Evolutionary conservation across 1,284 basidiomycete species (phyloP).

Genomic region (Fereydounia khargensis): DNA sequence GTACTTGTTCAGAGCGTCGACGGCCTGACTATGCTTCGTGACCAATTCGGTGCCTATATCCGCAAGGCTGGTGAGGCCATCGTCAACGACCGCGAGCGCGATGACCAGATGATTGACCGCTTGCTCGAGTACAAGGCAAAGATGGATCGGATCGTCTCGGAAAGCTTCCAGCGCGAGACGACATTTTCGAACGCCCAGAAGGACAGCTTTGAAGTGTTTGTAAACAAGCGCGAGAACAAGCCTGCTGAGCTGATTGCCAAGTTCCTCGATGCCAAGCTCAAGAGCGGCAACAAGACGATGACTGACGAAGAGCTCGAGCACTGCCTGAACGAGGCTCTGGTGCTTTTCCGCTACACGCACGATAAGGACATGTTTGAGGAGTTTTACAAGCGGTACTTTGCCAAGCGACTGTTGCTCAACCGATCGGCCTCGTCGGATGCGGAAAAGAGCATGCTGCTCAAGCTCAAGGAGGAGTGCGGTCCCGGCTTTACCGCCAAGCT

Average conservation of each 20-base stretch:
- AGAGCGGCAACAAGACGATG: conserved; percentile 74
- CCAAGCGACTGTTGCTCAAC: conserved; percentile 81
- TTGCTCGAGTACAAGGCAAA: conserved; percentile 38
- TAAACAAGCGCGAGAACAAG: conserved; percentile 77
- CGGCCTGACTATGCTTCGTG: conserved; percentile 24
- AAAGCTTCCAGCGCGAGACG: conserved; percentile 33
- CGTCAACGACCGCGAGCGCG: conserved; percentile 38
- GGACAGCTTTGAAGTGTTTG: conserved; percentile 76
- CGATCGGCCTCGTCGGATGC: conserved; percentile 87
- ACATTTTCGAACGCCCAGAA: conserved; percentile 59
- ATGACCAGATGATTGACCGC: conserved; percentile 49
- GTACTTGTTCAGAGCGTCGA: conserved; percentile 24
- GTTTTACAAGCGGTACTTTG: conserved; percentile 86
- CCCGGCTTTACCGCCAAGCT: conserved; percentile 78
- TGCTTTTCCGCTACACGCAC: conserved; percentile 76
- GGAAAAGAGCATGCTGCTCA: conserved; percentile 82
- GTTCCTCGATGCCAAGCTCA: conserved; percentile 79
- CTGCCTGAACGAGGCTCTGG: conserved; percentile 73
- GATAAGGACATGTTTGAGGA: conserved; percentile 65
- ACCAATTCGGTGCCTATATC: conserved; percentile 35
- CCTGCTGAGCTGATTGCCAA: conserved; percentile 95
- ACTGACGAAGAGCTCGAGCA: conserved; percentile 71
- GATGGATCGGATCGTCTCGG: conserved; percentile 32
- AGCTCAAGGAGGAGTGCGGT: conserved; percentile 87
- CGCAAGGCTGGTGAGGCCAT: conserved; percentile 27